Evolutionary conservation across 768 basidiomycete genomes (phyloP), one percentile per base, ranked within the genome.

Genomic region (Ephemerocybe angulata): DNA sequence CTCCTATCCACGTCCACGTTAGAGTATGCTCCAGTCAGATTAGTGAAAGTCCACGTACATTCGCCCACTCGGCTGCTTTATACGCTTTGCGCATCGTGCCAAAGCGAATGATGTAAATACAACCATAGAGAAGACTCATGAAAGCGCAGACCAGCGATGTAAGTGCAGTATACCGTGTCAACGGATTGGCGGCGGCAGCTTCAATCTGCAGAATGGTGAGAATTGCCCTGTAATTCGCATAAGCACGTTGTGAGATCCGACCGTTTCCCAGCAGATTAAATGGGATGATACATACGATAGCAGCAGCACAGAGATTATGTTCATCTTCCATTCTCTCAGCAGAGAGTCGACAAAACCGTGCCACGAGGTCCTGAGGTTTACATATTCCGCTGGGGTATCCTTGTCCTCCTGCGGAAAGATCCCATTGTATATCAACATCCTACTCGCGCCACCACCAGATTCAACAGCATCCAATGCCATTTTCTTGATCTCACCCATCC

Each of bases 81-180:
- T 80, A 72, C 73, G 84, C 81, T 56, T 74, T 80, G 19, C 77
- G 73, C 85, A 86, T 86, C 0, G 74, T 78, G 5, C 78, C 80
- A 55, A 86, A 86, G n/a, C 82, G 75, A 25, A 86, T 67, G 21
- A 83, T 85, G 61, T 79, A 85, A 29, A 82, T 70, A 59, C 84
- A 83, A 0, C 85, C 84, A 59, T 75, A 86, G 1, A 76, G 71
- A n/a, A 86, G 65, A 58, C 83, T 84, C 73, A 85, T 77, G 38
- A 87, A 62, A 1, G 85, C 80, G 29, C 79, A 84, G 0, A 80
- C 67, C 38, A 86, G 68, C 1, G 85, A 85, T 15, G 82, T 67
- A 13, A 87, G 69, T 0, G 83, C 82, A 0, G 79, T 67, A 22
- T 80, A 84, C 53, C 85, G 76, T 3, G 78, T 80, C 8, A 86